These are phyloP conservation scores for Ceratorhiza oryzae-sativae DNA, from an alignment of 1,284 basidiomycete genomes.

Conservation along the genomic window DNA sequence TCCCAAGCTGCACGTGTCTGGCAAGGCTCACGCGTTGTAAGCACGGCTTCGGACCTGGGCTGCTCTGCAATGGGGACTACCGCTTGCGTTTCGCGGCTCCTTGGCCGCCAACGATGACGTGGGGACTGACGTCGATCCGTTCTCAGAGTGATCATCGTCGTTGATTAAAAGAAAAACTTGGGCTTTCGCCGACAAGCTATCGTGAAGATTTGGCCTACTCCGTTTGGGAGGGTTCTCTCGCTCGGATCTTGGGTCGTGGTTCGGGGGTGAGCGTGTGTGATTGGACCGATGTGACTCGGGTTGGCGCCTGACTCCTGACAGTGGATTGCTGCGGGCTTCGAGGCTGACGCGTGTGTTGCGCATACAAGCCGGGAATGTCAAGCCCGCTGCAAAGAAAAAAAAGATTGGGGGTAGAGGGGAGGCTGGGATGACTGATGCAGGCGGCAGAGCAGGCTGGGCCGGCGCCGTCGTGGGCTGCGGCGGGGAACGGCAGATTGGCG, in stretches of 20 bases:
- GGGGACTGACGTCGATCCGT: background rate
- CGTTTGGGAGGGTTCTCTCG: background rate
- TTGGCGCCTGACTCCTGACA: background rate
- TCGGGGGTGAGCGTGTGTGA: background rate
- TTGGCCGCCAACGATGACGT: background rate
- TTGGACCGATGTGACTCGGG: slow-evolving; percentile 11
- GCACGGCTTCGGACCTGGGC: background rate
- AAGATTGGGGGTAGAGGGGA: too few relatives aligned
- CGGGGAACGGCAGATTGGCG: too few relatives aligned
- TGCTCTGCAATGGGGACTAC: background rate
- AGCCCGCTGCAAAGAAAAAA: too few relatives aligned
- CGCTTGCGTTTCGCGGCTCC: background rate
- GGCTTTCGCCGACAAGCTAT: too few relatives aligned
- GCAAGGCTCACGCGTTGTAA: too few relatives aligned
- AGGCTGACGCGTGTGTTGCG: background rate
- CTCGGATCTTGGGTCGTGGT: slow-evolving; percentile 1
- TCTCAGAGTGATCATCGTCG: background rate
- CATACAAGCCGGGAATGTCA: too few relatives aligned
- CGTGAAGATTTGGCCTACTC: too few relatives aligned
- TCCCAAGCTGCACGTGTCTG: too few relatives aligned
- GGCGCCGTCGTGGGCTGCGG: too few relatives aligned
- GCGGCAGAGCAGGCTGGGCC: too few relatives aligned
- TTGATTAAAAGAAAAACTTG: background rate
- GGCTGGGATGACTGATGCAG: too few relatives aligned
- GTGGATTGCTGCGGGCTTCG: background rate